Percentiles rank a stretch among this genome's conserved stretches.
These are phyloP conservation scores for Picea sitchensis DNA, from an alignment of 75 land plant species.

Conservation along the genomic window DNA sequence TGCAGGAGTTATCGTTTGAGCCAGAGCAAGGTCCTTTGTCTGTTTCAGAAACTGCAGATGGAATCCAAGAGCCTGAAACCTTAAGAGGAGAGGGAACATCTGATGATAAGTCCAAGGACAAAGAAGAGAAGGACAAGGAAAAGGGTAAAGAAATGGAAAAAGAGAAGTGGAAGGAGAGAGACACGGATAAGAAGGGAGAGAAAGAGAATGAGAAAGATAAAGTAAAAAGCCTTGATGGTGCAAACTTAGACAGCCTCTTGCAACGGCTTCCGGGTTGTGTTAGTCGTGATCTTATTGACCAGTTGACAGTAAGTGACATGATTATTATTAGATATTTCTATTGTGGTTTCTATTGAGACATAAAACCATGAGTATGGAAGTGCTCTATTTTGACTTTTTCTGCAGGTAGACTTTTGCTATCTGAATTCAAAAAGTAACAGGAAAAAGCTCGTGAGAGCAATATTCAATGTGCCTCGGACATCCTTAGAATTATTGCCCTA, in stretches of 20 bases:
- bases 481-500: slow-evolving; percentile 89
- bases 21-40: slow-evolving; percentile 30
- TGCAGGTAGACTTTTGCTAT: slow-evolving; percentile 94
- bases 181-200: slow-evolving; percentile 49
- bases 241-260: slow-evolving; percentile 71
- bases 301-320: slow-evolving; percentile 65
- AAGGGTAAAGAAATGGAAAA: slow-evolving; percentile 32
- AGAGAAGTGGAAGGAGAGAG: slow-evolving; percentile 68
- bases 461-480: slow-evolving; percentile 91
- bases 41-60: slow-evolving; percentile 25
- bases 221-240: slow-evolving; percentile 71
- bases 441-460: slow-evolving; percentile 85
- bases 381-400: background rate
- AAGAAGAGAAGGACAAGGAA: slow-evolving; percentile 58
- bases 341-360: background rate
- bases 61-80: slow-evolving; percentile 17
- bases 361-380: background rate
- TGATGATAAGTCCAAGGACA: slow-evolving; percentile 56
- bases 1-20: slow-evolving; percentile 33
- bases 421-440: slow-evolving; percentile 78
- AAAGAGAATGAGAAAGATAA: slow-evolving; percentile 80
- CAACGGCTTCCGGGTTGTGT: slow-evolving; percentile 93
- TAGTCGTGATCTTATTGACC: slow-evolving; percentile 97
- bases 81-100: slow-evolving; percentile 30
- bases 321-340: slow-evolving; percentile 5